Conservation (phyloP, 1,139 yeast species). For the Lodderomyces metapsilosis region DNA sequence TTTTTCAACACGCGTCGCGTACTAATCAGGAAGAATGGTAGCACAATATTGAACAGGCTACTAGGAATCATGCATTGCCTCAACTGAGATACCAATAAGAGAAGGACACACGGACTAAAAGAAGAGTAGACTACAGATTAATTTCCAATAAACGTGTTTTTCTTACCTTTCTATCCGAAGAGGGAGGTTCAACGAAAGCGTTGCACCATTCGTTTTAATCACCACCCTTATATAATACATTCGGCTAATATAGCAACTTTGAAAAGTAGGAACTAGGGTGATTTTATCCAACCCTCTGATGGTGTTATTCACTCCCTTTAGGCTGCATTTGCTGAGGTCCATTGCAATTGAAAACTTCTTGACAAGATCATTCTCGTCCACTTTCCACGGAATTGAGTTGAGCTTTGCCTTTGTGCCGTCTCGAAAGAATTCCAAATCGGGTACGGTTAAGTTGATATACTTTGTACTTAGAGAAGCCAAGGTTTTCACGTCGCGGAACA, state of each 20-base stretch:
- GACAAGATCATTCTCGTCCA: constrained; percentile 19
- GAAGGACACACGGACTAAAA: too few species aligned
- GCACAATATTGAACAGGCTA: too few species aligned
- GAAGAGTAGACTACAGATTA: too few species aligned
- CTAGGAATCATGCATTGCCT: too few species aligned
- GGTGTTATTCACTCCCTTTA: constrained; percentile 24
- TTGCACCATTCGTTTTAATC: constrained; percentile 31
- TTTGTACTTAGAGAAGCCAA: constrained; percentile 36
- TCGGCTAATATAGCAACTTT: constrained; percentile 54
- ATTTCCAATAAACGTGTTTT: too few species aligned
- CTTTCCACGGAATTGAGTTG: constrained; percentile 28
- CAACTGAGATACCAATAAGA: too few species aligned
- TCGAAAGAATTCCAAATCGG: constrained; percentile 17
- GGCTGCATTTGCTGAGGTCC: constrained; percentile 25
- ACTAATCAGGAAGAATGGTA: too few species aligned
- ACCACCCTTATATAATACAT: constrained; percentile 42
- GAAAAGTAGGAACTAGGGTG: constrained; percentile 58
- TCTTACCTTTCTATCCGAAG: constrained; percentile 12
- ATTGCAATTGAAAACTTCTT: constrained; percentile 28
- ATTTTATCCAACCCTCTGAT: constrained; percentile 27
- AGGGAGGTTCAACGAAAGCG: constrained; percentile 38
- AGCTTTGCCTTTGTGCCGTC: constrained; percentile 14
- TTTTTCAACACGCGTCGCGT: too few species aligned
- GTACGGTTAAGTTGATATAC: constrained; percentile 25
- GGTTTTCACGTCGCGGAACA: constrained; percentile 37